These are phyloP conservation scores for Xylaria polymorpha DNA, from an alignment of 2,329 filamentous ascomycete species.

Conservation along the genomic window DNA sequence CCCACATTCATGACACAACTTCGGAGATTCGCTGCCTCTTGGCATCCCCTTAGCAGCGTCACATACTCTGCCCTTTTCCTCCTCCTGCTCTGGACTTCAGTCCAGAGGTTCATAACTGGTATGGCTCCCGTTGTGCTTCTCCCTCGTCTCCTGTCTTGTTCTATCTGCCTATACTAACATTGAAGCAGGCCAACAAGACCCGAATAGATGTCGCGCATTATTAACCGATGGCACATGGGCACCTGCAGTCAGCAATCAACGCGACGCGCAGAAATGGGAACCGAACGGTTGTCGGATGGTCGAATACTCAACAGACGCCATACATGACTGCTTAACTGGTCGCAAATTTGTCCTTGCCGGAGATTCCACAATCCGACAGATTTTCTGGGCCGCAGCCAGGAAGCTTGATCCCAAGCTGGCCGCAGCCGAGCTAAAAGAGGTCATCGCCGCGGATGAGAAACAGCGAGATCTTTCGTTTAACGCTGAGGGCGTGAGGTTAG, in stretches of 20 bases:
- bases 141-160: neutral
- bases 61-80: conserved; percentile 40
- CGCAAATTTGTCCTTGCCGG: conserved; percentile 69
- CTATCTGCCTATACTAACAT: conserved; percentile 32
- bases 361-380: conserved; percentile 68
- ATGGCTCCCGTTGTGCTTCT: conserved; percentile 1
- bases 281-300: conserved; percentile 69
- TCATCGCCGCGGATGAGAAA: conserved; percentile 51
- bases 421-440: conserved; percentile 49
- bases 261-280: conserved; percentile 62
- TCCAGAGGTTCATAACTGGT: conserved; percentile 40
- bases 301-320: conserved; percentile 63
- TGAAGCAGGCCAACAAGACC: conserved; percentile 42
- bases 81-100: conserved; percentile 37
- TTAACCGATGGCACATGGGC: conserved; percentile 47
- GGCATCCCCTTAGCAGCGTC: conserved; percentile 41
- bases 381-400: conserved; percentile 68
- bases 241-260: conserved; percentile 18
- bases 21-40: conserved; percentile 42
- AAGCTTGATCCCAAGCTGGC: conserved; percentile 58
- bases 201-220: conserved; percentile 45
- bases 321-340: conserved; percentile 63
- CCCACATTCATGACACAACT: conserved; percentile 42
- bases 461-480: conserved; percentile 59
- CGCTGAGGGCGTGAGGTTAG: conserved; percentile 59